Base-by-base conservation (phyloP, 441 rosid species). In the Eruca vesicaria region DNA sequence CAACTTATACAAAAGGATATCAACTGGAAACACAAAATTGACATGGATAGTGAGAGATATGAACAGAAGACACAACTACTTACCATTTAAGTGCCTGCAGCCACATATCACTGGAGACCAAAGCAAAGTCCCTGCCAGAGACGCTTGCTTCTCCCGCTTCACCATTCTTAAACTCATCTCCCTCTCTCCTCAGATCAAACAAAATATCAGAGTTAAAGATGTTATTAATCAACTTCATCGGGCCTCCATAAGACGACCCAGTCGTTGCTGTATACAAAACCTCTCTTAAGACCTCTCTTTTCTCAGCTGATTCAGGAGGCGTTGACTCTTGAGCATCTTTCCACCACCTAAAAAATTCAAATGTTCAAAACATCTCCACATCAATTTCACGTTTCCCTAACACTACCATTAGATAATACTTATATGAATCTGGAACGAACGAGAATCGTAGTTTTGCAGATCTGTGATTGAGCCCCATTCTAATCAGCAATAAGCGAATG, bases 21-120 rank as follows among this genome's bases (percentile, higher is more conserved):
- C 32, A 31, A 76, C 59, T 16, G 50, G 5, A 9, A 28, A 45
- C 36, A 48, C 58, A 62, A 41, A 69, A 61, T 26, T 68, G 74
- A 75, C 57, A 62, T 20, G 65, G 52, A 53, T 20, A 29, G 33
- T 14, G 53, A 67, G 41, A 48, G 68, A 33, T 16, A 23, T 38
- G 58, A 62, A 5, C 2, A 62, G 56, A 35, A 12, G n/a, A 72
- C 56, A 67, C 67, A 50, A 31, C 21, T 10, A 52, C 86, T 86
- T 57, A 94, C 98, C 98, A 89, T 84, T 90, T 96, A 9, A 96
- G 92, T 36, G 98, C 98, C 85, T 83, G 80, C 78, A 96, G 81
- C 99, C 99, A 96, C 98, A 89, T 96, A 71, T 96, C 95, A 38
- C 95, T 98, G 0, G 92, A 82, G 67, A 96, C 95, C 90, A 96